Conservation (phyloP, 495 filamentous ascomycete species). For the Trichoderma orchidacearum region DNA sequence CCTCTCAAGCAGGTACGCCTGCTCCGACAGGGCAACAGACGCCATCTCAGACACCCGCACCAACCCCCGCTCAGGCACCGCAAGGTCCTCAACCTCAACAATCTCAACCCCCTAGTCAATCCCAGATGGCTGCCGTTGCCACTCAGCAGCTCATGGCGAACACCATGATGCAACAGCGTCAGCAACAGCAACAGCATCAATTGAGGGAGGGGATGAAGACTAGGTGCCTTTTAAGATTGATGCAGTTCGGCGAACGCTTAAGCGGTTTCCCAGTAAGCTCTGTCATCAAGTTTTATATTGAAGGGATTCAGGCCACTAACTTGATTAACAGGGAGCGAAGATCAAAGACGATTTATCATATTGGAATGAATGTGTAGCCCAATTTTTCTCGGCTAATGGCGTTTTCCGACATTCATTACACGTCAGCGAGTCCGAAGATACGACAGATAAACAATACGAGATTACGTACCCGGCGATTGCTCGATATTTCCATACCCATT, state of each 20-base stretch:
- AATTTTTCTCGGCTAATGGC: conserved; percentile 53
- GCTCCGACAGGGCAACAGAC: conserved; percentile 11
- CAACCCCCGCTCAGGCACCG: conserved; percentile 15
- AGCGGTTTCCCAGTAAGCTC: conserved; percentile 47
- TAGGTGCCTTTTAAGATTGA: conserved; percentile 45
- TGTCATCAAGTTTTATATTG: not conserved
- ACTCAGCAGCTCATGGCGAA: conserved; percentile 19
- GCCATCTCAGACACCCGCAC: conserved; percentile 15
- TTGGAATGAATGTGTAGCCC: conserved; percentile 64
- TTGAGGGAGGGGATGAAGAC: conserved; percentile 41
- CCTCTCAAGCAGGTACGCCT: conserved; percentile 13
- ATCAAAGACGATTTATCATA: conserved; percentile 48
- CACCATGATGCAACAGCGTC: conserved; percentile 18
- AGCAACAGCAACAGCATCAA: conserved; percentile 38
- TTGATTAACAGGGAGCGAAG: conserved; percentile 34
- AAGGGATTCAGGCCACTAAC: not conserved
- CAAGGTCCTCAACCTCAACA: conserved; percentile 29
- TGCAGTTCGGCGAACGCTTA: conserved; percentile 57
- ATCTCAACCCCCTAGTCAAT: conserved; percentile 27
- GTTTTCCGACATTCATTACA: conserved; percentile 52
- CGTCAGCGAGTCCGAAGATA: conserved; percentile 25
- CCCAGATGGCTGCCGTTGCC: conserved; percentile 27
- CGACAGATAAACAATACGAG: conserved; percentile 57
- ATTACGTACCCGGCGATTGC: conserved; percentile 61
- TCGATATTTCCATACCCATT: conserved; percentile 71